phyloP scores from a whole-genome alignment of 2,329 filamentous ascomycete genomes.

The Colletotrichum sublineola region DNA sequence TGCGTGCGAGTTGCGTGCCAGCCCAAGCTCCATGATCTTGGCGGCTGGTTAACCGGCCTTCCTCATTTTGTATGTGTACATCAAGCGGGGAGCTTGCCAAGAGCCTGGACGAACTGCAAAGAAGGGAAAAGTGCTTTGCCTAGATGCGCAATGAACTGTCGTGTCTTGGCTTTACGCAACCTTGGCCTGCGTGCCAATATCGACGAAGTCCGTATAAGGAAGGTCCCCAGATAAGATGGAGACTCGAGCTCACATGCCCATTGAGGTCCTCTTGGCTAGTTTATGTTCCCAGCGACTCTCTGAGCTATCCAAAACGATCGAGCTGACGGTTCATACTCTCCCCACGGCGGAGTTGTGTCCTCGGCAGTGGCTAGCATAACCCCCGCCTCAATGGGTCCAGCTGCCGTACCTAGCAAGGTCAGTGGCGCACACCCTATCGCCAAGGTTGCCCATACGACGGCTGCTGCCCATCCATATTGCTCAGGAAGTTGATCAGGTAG shows the following conservation, averaged over 20 bases:
- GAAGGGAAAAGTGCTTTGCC: background rate
- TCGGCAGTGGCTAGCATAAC: slow-evolving; percentile 26
- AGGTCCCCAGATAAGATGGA: slow-evolving; percentile 22
- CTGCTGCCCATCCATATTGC: too few relatives aligned
- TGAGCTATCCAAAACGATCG: background rate
- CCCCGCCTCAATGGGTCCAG: slow-evolving; percentile 6
- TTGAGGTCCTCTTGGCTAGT: background rate
- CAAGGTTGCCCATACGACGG: background rate
- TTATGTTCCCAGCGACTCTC: background rate
- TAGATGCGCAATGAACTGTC: background rate
- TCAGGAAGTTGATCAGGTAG: too few relatives aligned
- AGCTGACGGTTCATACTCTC: background rate
- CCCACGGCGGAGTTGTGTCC: background rate
- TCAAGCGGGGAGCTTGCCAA: background rate
- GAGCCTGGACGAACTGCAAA: background rate
- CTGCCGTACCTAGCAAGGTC: background rate
- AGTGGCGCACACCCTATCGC: background rate
- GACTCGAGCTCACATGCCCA: background rate
- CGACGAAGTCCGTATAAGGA: slow-evolving; percentile 11
- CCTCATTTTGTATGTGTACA: background rate
- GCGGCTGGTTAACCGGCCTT: slow-evolving; percentile 2
- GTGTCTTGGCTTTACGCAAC: slow-evolving; percentile 5
- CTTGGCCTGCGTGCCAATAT: background rate
- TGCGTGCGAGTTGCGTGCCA: slow-evolving; percentile 29
- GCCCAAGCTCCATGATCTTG: background rate